Base-by-base conservation (phyloP, 345 rosid species). In the Litchi chinensis region DNA sequence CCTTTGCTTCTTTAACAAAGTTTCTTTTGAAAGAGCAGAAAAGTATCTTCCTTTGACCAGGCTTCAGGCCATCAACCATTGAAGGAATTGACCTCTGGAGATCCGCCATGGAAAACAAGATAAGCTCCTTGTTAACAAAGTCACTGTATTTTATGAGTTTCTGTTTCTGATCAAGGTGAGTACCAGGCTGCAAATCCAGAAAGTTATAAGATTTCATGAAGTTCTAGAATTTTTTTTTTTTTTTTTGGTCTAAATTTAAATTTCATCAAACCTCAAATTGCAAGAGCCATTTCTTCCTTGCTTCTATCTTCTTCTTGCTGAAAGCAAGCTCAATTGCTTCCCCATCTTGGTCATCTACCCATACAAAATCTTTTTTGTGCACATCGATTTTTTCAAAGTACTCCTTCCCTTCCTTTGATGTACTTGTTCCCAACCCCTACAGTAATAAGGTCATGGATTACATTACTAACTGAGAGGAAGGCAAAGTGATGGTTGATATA, bases 81-180 rank as follows among this genome's bases (percentile, higher is more conserved):
- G 98, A 94, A 19, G 98, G 99, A 74, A 97, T 97, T 15, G 99
- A 94, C 77, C 99, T 89, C 79, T 97, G 98, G 69, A 94, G 94
- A 83, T 92, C 99, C n/a, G 98, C 99, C 90, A 92, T 85, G 22
- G 99, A 97, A 83, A 94, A 94, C 86, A 94, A 75, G 78, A 97
- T 94, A 28, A 97, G 98, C 83, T 97, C 99, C 86, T 94, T 97
- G 82, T 97, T 94, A 28, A 97, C 91, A 77, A 97, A 97, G 76
- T 97, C 98, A 48, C 94, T 92, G 88, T 92, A 97, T 16, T 86
- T 91, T 80, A 97, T 88, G 76, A 81, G 84, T 74, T 78, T 86
- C 76, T 85, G 85, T 46, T 77, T 87, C 80, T 91, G 95, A 82
- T 96, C 98, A 78, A 96, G 99, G 77, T 86, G 91, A 65, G 93